Evolutionary conservation across 768 basidiomycete species (phyloP).

Genomic region (Leccinum longicurvipes): DNA sequence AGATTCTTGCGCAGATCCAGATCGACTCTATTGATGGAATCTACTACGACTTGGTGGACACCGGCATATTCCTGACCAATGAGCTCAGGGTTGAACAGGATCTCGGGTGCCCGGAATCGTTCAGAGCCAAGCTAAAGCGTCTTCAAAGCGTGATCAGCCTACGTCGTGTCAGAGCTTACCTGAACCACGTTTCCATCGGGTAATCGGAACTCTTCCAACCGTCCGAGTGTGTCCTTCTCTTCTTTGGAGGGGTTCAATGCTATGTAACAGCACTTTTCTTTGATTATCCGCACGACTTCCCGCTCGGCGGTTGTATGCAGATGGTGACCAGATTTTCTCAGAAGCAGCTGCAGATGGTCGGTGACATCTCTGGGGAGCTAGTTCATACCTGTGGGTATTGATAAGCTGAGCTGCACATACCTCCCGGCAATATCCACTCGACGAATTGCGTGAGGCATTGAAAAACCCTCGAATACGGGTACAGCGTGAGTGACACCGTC

Average conservation of each 20-base stretch:
- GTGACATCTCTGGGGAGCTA: conserved; percentile 76
- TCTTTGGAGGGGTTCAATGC: conserved; percentile 92
- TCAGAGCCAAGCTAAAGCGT: conserved; percentile 79
- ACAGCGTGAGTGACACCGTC: conserved; percentile 99
- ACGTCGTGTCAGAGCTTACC: conserved; percentile 42
- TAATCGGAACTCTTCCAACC: conserved; percentile 83
- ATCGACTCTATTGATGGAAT: conserved; percentile 95
- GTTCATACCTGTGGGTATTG: background rate
- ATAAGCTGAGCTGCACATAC: conserved; percentile 37
- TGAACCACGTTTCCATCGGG: conserved; percentile 95
- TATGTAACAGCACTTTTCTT: conserved; percentile 97
- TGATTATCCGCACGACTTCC: conserved; percentile 95
- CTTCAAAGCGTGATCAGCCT: conserved; percentile 12
- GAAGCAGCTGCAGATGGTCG: conserved; percentile 89
- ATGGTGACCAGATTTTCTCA: conserved; percentile 93
- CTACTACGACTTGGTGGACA: conserved; percentile 97
- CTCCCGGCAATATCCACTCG: conserved; percentile 95
- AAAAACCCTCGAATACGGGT: conserved; percentile 98
- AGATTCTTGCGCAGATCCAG: conserved; percentile 92
- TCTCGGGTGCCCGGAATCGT: conserved; percentile 95
- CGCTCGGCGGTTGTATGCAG: conserved; percentile 96
- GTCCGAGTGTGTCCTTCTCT: conserved; percentile 82
- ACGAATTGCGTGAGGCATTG: conserved; percentile 97
- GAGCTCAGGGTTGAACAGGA: conserved; percentile 95
- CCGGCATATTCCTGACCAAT: conserved; percentile 96